phyloP scores from a whole-genome alignment of 1,284 basidiomycete species.

The Sanghuangporus weigelae region DNA sequence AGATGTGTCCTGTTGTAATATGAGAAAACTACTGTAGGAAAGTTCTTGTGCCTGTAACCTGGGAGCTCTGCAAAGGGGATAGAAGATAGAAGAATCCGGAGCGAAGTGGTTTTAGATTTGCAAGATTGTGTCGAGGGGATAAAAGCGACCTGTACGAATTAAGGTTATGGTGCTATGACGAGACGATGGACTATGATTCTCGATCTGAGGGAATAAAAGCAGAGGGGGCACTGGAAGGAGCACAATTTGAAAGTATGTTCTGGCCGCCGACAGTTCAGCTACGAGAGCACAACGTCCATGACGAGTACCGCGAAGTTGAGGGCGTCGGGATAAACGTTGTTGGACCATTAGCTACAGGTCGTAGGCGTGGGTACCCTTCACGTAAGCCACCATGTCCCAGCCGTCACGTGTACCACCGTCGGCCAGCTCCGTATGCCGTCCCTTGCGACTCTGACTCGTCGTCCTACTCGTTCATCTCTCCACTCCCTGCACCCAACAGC shows the following conservation, averaged over 20 bases:
- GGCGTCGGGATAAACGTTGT: neutral
- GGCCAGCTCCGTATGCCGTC: neutral
- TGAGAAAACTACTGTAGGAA: neutral
- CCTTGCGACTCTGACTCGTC: neutral
- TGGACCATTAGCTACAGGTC: neutral
- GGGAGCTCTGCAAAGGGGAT: neutral
- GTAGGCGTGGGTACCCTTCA: neutral
- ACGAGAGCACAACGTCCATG: neutral
- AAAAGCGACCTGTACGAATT: neutral
- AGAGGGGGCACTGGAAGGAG: neutral
- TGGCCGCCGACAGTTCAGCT: neutral
- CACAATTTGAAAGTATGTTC: neutral
- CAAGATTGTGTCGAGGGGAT: neutral
- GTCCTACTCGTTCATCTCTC: neutral
- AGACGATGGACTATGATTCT: neutral
- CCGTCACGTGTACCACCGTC: neutral
- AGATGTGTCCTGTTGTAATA: neutral
- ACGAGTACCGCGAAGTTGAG: neutral
- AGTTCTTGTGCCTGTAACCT: slow-evolving; percentile 4
- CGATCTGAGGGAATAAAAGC: neutral
- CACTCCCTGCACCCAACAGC: neutral
- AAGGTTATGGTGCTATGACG: neutral
- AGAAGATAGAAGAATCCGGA: neutral
- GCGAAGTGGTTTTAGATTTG: neutral
- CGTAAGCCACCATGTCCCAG: neutral